Evolutionary conservation across 176 grass and related monocot species (phyloP).

Genomic region (barley (Hordeum vulgare)): DNA sequence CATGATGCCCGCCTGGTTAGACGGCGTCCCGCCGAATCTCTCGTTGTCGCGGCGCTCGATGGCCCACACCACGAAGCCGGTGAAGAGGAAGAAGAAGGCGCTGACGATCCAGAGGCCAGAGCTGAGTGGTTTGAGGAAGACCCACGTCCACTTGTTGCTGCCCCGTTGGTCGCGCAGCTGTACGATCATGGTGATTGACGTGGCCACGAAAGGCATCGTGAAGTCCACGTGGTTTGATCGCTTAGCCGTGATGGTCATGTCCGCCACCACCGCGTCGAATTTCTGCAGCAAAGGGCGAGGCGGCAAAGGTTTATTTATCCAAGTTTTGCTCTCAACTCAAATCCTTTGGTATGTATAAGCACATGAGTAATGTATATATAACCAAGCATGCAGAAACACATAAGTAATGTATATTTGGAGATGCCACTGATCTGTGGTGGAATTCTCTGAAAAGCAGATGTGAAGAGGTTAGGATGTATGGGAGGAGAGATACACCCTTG

Average conservation of each 20-base stretch:
- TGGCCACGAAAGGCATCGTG: constrained; percentile 47
- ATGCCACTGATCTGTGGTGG: no score
- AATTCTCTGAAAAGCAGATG: no score
- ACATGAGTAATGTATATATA: no score
- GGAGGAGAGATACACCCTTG: no score
- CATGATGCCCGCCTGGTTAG: constrained; percentile 37
- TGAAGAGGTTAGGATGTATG: no score
- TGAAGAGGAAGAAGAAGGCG: constrained; percentile 49
- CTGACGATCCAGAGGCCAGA: constrained; percentile 47
- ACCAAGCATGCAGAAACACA: no score
- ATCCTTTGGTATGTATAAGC: not conserved
- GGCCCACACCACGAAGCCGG: constrained; percentile 55
- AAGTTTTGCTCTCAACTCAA: not conserved
- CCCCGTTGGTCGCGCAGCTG: constrained; percentile 22
- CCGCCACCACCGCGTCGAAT: constrained; percentile 61
- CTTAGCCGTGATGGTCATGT: constrained; percentile 59
- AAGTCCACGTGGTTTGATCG: constrained; percentile 59
- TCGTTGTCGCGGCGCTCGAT: constrained; percentile 64
- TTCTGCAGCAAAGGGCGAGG: constrained; percentile 2
- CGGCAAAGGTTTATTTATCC: not conserved
- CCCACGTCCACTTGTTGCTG: constrained; percentile 33
- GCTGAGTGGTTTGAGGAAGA: constrained; percentile 62
- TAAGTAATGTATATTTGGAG: no score
- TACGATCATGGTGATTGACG: constrained; percentile 60
- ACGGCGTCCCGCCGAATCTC: constrained; percentile 26